Evolutionary conservation across 177 flowering plant species (phyloP), one percentile per base, ranked within the genome.

Genomic region (Vitis hybrid): DNA sequence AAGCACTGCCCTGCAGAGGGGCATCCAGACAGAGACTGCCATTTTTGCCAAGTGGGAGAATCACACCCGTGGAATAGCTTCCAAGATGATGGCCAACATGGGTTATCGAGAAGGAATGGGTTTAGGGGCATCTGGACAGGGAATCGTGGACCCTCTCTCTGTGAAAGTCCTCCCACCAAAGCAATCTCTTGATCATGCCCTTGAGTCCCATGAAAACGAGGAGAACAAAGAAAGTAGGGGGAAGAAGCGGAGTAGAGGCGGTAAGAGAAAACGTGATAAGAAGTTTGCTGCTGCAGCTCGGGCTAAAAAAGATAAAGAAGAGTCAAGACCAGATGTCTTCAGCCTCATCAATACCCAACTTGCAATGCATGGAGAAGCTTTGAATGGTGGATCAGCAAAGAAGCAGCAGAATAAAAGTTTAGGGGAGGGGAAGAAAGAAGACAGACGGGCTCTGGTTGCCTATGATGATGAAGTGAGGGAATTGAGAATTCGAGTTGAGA

Each of bases 41-140:
- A 75, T 90, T 66, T 93, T 93, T 81, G 94, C 99, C 0, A 87
- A 77, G 64, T 95, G 99, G 99, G 99, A 95, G 78, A 85, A 90
- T 82, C 99, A 95, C 83, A 95, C 99, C 3, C 74, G 99, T 1
- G 99, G 99, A 41, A 85, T 95, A 71, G 98, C 98, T 78, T 95
- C 99, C 30, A 91, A 89, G 83, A 95, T 95, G 99, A 95, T 93
- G 99, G 97, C 98, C 30, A 91, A 79, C 70, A 95, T 95, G 99
- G 99, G 99, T 58, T 95, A 87, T 67, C 88, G 89, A 41, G 97
- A 91, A 73, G 99, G 98, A 46, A 95, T 91, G 98, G 99, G 98
- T 9, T 80, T 93, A 65, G 97, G 99, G 53, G 82, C 76, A 56
- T 73, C 90, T 1, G 96, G 96, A 1, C 99, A 93, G 67, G 99